Conservation (phyloP, 2,329 filamentous ascomycete species). For the Penicillium sp. region DNA sequence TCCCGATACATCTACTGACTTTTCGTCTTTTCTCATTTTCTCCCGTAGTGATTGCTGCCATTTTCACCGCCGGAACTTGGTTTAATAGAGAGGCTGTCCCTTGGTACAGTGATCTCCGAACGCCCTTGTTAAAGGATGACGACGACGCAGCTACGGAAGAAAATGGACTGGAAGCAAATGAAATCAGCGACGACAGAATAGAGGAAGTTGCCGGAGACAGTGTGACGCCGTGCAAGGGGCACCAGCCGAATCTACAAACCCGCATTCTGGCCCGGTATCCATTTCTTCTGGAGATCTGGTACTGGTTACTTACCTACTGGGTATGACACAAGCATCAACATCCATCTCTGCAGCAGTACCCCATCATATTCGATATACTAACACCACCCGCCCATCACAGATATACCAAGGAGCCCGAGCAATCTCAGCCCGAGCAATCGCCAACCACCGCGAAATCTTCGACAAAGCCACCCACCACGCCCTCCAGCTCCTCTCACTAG, state of each 20-base stretch:
- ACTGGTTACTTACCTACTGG: conserved; percentile 39
- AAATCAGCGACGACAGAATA: too few species aligned
- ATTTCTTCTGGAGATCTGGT: conserved; percentile 39
- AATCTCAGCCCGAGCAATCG: conserved; percentile 47
- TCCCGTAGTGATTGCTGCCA: conserved; percentile 6
- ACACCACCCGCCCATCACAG: conserved; percentile 14
- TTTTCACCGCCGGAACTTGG: conserved; percentile 11
- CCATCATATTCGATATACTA: too few species aligned
- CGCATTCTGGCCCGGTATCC: conserved; percentile 33
- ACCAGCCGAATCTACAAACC: conserved; percentile 19
- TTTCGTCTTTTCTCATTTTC: not conserved
- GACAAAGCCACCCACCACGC: conserved; percentile 46
- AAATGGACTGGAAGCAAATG: not conserved
- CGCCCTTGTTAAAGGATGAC: not conserved
- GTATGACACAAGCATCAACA: conserved; percentile 5
- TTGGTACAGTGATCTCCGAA: not conserved
- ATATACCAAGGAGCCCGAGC: conserved; percentile 52
- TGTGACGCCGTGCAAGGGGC: not conserved
- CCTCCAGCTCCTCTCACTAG: conserved; percentile 45
- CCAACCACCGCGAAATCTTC: conserved; percentile 45
- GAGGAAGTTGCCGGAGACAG: not conserved
- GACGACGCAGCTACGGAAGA: not conserved
- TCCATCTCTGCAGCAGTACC: too few species aligned
- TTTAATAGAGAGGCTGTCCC: conserved; percentile 2
- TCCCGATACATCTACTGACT: not conserved